Conservation (phyloP, 441 rosid genomes). For the Brassica balearica region DNA sequence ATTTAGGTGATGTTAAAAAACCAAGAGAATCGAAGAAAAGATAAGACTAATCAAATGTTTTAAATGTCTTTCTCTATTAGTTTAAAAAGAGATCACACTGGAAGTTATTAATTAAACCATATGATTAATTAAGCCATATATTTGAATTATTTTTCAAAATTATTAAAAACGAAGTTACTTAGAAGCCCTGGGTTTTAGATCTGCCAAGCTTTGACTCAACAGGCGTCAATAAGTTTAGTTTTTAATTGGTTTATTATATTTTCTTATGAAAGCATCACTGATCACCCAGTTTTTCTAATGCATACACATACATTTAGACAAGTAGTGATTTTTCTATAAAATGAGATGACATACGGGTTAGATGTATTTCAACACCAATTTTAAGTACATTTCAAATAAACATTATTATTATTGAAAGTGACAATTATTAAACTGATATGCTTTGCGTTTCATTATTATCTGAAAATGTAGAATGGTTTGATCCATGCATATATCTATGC, state of each 20-base stretch:
- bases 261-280: neutral
- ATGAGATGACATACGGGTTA: neutral
- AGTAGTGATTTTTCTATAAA: neutral
- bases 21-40: neutral
- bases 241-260: neutral
- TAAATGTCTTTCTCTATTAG: neutral
- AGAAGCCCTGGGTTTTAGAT: slow-evolving; percentile 23
- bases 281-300: slow-evolving; percentile 9
- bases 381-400: neutral
- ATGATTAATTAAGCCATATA: neutral
- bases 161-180: slow-evolving; percentile 27
- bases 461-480: no score
- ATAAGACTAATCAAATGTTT: neutral
- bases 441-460: no score
- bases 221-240: slow-evolving; percentile 37
- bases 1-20: neutral
- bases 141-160: neutral
- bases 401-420: neutral
- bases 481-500: neutral
- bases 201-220: slow-evolving; percentile 42
- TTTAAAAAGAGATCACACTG: neutral
- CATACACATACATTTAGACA: neutral
- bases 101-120: neutral
- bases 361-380: neutral
- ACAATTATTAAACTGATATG: no score